A percentile compares a stretch with the other conserved stretches of the same genome.
phyloP scores from a whole-genome alignment of 1,284 basidiomycete species.

The Marasmius oreades region DNA sequence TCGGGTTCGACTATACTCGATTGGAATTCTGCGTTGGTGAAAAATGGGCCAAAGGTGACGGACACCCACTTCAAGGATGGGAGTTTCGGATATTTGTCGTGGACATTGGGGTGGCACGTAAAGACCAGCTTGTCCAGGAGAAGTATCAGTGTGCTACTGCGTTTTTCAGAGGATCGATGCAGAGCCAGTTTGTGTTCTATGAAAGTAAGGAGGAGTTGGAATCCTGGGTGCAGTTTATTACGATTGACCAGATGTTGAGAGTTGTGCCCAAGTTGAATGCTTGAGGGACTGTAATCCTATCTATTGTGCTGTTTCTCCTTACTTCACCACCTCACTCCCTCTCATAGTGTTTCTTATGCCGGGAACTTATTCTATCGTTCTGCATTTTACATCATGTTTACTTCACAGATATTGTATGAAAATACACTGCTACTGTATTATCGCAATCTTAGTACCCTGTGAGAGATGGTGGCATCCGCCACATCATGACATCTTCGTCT shows the following conservation, averaged over 20 bases:
- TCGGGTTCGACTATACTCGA: conserved; percentile 75
- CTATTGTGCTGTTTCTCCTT: not conserved
- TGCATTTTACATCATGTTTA: too few relatives aligned
- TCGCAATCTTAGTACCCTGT: too few relatives aligned
- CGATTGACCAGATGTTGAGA: conserved; percentile 74
- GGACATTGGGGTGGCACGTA: conserved; percentile 60
- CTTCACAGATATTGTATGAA: too few relatives aligned
- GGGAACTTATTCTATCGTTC: not conserved
- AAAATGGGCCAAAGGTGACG: conserved; percentile 59
- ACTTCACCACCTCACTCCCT: not conserved
- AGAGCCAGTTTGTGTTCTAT: conserved; percentile 70
- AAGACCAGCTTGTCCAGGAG: conserved; percentile 54
- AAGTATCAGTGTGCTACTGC: conserved; percentile 71
- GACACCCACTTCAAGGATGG: conserved; percentile 67
- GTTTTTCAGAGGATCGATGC: conserved; percentile 64
- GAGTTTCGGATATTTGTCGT: conserved; percentile 78
- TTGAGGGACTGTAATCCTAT: not conserved
- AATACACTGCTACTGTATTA: too few relatives aligned
- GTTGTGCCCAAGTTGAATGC: conserved; percentile 70
- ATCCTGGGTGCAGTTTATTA: conserved; percentile 77
- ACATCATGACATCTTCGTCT: not conserved
- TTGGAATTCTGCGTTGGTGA: conserved; percentile 74
- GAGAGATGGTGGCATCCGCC: too few relatives aligned
- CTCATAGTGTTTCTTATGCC: not conserved
- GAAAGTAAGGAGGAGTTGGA: conserved; percentile 61